Evolutionary conservation across 768 basidiomycete genomes (phyloP), one percentile per base, ranked within the genome.

Genomic region (Pulveroboletus sp.): DNA sequence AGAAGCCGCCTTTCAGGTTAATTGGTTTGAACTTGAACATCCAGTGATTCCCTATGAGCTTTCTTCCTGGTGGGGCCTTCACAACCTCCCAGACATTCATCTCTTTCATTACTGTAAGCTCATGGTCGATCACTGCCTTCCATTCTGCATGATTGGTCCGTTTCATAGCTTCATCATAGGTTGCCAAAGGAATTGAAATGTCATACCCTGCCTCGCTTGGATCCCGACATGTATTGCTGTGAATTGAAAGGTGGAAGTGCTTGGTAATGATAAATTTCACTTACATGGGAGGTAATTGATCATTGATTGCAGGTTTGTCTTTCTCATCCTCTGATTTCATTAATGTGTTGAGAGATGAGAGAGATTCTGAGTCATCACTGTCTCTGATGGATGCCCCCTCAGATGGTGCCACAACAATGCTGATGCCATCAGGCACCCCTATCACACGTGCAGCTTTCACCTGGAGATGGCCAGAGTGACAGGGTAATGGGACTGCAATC

Each of bases 11-110:
- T 14, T 55, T 55, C 1, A 11, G 39, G 10, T 55, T 34, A 1
- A 11, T 27, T 4, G n/a, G 9, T 3, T 55, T 55, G 47, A 48
- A 51, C 9, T 55, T 40, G 5, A 55, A 55, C 0, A 58, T 43
- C 53, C 53, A 55, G 0, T 32, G 3, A 5, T 50, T 45, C 5
- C 53, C 36, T 1, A 55, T 34, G 0, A 47, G 36, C 30, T 55
- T 57, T 3, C 40, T 4, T 0, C 43, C 46, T 0, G 4, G 5
- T 0, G 53, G 57, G 1, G 46, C 30, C 17, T 38, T 19, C 0
- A 31, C 29, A 0, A 55, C 12, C 6, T 44, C 22, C 34, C 41
- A 55, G 3, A 57, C 37, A 1, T 27, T 20, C 52, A 57, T 54
- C n/a, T 50, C 40, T 1, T 43, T 29, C 48, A 57, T 50, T 12